Evolutionary conservation across 768 basidiomycete genomes (phyloP).

Genomic region (Boletus reticulatus): DNA sequence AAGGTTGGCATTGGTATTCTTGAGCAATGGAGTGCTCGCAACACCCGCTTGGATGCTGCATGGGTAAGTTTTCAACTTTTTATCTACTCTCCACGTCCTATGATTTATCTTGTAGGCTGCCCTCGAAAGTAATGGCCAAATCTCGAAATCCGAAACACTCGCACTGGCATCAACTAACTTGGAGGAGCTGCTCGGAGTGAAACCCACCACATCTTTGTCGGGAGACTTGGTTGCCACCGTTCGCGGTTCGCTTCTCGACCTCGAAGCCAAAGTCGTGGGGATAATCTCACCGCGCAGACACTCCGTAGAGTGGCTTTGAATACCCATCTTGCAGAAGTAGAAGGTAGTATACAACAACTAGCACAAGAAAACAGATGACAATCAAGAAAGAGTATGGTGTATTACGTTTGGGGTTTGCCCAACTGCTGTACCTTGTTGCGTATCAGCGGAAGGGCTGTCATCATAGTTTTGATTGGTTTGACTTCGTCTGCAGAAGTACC

Average conservation of each 20-base stretch:
- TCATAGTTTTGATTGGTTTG: conserved; percentile 75
- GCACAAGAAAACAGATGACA: neutral
- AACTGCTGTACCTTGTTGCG: conserved; percentile 49
- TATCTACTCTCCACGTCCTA: conserved; percentile 21
- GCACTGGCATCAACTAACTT: conserved; percentile 54
- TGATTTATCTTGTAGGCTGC: conserved; percentile 32
- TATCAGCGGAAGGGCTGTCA: conserved; percentile 62
- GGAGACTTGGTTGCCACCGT: conserved; percentile 57
- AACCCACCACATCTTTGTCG: conserved; percentile 11
- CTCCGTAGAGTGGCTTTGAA: conserved; percentile 50
- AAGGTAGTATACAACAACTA: conserved; percentile 8
- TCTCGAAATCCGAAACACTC: conserved; percentile 48
- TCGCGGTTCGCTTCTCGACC: conserved; percentile 53
- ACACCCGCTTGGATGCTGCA: conserved; percentile 74
- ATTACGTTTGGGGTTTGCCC: conserved; percentile 10
- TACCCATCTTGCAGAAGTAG: conserved; percentile 4
- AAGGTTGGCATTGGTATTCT: conserved; percentile 67
- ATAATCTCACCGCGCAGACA: conserved; percentile 48
- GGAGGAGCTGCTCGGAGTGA: conserved; percentile 41
- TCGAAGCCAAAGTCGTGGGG: conserved; percentile 48
- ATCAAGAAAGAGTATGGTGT: neutral
- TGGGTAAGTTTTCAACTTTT: conserved; percentile 56
- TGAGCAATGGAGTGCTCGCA: conserved; percentile 71
- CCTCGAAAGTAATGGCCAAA: conserved; percentile 35
- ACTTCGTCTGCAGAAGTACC: conserved; percentile 49